Base-by-base conservation (phyloP, 2,329 filamentous ascomycete species). In the Tolypocladium endophyticum region DNA sequence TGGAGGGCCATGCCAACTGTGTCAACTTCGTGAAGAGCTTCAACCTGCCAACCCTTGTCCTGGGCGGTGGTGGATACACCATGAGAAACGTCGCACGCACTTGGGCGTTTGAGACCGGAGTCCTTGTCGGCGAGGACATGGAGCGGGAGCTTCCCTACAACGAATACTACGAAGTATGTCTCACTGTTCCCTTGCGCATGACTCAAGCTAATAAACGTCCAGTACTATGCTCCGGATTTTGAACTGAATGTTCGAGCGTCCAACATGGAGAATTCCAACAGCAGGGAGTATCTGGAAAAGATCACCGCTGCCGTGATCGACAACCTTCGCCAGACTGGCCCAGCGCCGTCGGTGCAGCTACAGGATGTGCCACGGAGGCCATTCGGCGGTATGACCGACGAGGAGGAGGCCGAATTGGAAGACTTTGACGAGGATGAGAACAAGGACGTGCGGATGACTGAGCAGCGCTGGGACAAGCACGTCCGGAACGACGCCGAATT, bases 1-100 rank as follows among this genome's bases (percentile, higher is more conserved):
- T 99, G 84, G 87, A 88, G 67, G 93, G 93, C 4, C 94, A 99
- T 72, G 92, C 93, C 65, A 92, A 92, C 73, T 99, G 94, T 72
- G 91, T 97, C 65, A 88, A 87, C 65, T 97, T 88, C 67, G 90
- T 96, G 65, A 97, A 96, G 75, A 87, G 84, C 63, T 92, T 93
- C 71, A 83, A 85, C 36, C 80, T 94, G 12, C 94, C 94, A 0
- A 87, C 95, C 2, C 82, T 99, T n/a, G 88, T 99, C 25, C 85
- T 99, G 23, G 94, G 94, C 38, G 94, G 94, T 20, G 94, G 94
- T 64, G 94, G 94, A 55, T 99, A 99, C 76, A 99, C 94, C 1
- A 95, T 96, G 74, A 88, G 94, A 63, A 99, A 99, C 65, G 94
- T 99, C 14, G 93, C 94, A 23, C 89, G 94, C 56, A 94, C 93